Conservation (phyloP, 306 rosid species). For the Citrullus mucosospermus region DNA sequence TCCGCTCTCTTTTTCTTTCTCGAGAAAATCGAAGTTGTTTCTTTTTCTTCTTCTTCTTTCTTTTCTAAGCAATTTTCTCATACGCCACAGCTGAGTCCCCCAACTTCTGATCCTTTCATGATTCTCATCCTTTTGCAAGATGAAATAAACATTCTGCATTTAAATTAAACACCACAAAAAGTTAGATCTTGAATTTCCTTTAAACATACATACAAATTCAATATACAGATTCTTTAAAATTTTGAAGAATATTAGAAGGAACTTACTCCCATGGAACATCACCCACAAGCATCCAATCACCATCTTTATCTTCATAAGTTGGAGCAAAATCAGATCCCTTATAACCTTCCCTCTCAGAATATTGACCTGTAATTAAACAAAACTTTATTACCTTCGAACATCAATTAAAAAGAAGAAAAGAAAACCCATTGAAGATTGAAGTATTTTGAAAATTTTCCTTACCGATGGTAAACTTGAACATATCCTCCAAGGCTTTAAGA, state of each 20-base stretch:
- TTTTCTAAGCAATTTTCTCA: background rate
- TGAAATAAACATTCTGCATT: conserved; percentile 4
- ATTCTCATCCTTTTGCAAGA: conserved; percentile 7
- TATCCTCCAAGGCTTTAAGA: conserved; percentile 54
- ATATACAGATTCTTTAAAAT: background rate
- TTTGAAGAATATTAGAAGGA: background rate
- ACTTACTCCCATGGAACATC: conserved; percentile 94
- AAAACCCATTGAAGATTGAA: background rate
- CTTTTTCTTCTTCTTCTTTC: background rate
- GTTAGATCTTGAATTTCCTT: background rate
- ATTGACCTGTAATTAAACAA: conserved; percentile 32
- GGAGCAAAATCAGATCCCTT: conserved; percentile 62
- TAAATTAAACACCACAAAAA: background rate
- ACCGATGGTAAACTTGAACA: conserved; percentile 74
- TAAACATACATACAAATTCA: background rate
- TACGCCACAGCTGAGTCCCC: background rate
- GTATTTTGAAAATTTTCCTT: background rate
- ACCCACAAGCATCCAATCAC: conserved; percentile 93
- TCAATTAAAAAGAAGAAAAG: background rate
- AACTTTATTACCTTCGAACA: background rate
- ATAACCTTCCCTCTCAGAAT: conserved; percentile 77
- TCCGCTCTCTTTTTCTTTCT: background rate
- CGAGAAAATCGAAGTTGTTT: background rate
- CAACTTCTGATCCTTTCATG: background rate
- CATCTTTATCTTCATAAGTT: conserved; percentile 79